Evolutionary conservation across 495 filamentous ascomycete genomes (phyloP), one percentile per base, ranked within the genome.

Genomic region (Beverwykella pulmonaria): DNA sequence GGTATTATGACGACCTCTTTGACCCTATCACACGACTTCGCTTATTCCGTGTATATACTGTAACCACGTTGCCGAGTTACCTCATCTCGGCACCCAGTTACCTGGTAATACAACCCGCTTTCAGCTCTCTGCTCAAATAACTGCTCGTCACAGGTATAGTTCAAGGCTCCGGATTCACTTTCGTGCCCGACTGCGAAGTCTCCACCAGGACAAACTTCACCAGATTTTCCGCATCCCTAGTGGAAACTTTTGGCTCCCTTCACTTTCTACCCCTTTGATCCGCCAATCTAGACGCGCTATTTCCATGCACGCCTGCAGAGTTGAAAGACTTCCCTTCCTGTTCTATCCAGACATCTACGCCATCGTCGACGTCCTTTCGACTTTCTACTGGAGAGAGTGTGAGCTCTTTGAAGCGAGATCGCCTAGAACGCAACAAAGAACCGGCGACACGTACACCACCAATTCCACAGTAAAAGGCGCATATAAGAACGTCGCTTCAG

Each of bases 251-350:
- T 30, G 56, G 56, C 36, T 46, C 36, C 15, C 26, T 59, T n/a
- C 34, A 59, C 19, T 46, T 59, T 25, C 41, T 59, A 3, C 47
- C 56, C 15, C n/a, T 59, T 6, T 59, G 56, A 34, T 46, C 36
- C 22, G 56, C 56, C 6, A 59, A 59, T 26, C 27, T 59, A 3
- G 56, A 59, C 29, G 23, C 3, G 19, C 12, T 46, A n/a, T 14
- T 59, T 4, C 56, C 56, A 20, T 25, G 6, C 9, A 59, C 56
- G 25, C 56, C 32, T 12, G 12, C 41, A 9, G 56, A 59, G 34
- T 23, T 59, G 4, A 59, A 59, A 34, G 56, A 34, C 5, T 48
- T 59, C n/a, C 56, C 56, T 1, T 59, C 56, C 1, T 59, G 56
- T 59, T 3, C 56, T 34, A 12, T 46, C 36, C 4, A 19, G 34